These are phyloP conservation scores for Rhodotorula sp. DNA, from an alignment of 1,284 basidiomycete genomes.

Conservation along the genomic window DNA sequence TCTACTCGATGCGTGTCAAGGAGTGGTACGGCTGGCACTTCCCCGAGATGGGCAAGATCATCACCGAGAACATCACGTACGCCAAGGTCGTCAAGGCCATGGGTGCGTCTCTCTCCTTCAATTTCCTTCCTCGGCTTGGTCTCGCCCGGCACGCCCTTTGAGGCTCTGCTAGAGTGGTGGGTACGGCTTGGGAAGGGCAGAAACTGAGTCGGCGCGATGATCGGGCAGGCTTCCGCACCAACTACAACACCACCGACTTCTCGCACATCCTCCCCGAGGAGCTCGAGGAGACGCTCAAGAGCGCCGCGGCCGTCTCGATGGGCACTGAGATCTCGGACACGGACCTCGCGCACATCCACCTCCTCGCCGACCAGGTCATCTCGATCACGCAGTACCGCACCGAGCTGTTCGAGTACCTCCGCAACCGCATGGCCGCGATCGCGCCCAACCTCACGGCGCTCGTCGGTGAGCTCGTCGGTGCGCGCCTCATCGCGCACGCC, in stretches of 20 bases:
- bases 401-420: constrained; percentile 81
- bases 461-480: constrained; percentile 92
- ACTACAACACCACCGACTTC: constrained; percentile 81
- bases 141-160: not conserved
- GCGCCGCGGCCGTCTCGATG: constrained; percentile 95
- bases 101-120: constrained; percentile 58
- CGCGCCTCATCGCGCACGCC: constrained; percentile 94
- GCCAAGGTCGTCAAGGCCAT: constrained; percentile 85
- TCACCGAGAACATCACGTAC: constrained; percentile 94
- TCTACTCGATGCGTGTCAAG: constrained; percentile 98
- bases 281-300: constrained; percentile 85
- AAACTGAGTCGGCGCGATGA: too few relatives aligned
- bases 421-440: constrained; percentile 98
- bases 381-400: constrained; percentile 86
- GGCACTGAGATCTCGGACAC: constrained; percentile 97
- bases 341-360: constrained; percentile 91
- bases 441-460: constrained; percentile 93
- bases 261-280: constrained; percentile 91
- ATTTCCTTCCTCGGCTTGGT: not conserved
- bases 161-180: too few relatives aligned
- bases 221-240: constrained; percentile 74
- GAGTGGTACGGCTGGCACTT: constrained; percentile 99
- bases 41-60: constrained; percentile 98
- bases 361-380: constrained; percentile 88
- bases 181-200: too few relatives aligned